Conservation (phyloP, 2,329 filamentous ascomycete species). For the Colletotrichum cordylinicola region DNA sequence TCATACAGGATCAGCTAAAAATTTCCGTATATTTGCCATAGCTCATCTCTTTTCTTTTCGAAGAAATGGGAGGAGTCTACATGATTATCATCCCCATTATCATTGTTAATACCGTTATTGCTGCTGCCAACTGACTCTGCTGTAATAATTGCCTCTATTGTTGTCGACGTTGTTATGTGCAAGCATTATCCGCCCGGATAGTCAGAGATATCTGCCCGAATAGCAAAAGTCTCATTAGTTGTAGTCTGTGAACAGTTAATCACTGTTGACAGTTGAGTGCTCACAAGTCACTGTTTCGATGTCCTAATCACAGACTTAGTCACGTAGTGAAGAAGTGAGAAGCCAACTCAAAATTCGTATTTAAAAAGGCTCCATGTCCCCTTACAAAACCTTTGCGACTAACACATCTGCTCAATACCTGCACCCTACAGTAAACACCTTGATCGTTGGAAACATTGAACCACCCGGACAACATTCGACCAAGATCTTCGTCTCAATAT, state of each 20-base stretch:
- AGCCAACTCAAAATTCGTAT: background rate
- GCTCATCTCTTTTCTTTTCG: background rate
- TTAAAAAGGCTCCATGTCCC: background rate
- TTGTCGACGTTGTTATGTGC: background rate
- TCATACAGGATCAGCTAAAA: background rate
- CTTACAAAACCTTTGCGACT: background rate
- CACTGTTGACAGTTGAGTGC: background rate
- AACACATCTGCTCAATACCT: background rate
- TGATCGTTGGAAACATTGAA: background rate
- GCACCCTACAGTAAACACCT: background rate
- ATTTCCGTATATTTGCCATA: background rate
- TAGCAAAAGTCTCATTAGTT: rapidly evolving
- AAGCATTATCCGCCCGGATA: rapidly evolving
- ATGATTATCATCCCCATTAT: background rate
- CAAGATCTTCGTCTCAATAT: background rate
- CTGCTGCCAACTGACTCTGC: background rate
- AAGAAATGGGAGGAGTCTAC: background rate
- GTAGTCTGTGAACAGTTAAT: background rate
- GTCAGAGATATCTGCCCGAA: background rate
- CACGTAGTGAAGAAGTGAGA: background rate
- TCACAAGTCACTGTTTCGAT: background rate
- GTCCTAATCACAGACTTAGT: background rate
- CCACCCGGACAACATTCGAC: background rate
- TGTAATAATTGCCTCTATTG: background rate
- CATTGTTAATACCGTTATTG: background rate